Evolutionary conservation across 306 rosid genomes (phyloP).

Genomic region (Cucurbita ficifolia): DNA sequence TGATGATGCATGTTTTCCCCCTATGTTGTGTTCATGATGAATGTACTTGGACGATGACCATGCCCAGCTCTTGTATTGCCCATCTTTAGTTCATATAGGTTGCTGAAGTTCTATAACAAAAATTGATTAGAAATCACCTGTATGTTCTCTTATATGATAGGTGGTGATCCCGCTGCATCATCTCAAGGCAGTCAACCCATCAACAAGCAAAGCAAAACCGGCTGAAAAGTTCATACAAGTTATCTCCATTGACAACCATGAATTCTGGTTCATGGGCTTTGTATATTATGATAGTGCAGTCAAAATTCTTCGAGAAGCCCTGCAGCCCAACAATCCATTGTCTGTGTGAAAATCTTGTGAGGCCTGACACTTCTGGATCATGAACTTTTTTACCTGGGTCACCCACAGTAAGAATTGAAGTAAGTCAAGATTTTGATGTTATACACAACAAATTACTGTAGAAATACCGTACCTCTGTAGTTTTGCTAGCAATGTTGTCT

Average conservation of each 20-base stretch:
- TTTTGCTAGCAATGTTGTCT: neutral
- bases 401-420: neutral
- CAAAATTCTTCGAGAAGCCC: conserved; percentile 38
- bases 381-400: neutral
- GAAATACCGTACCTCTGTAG: neutral
- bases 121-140: neutral
- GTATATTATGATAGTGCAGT: conserved; percentile 55
- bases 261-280: conserved; percentile 98
- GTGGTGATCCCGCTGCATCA: conserved; percentile 70
- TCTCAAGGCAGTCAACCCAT: conserved; percentile 71
- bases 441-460: neutral
- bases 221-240: conserved; percentile 74
- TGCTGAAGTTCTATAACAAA: too few relatives aligned
- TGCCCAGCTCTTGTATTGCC: neutral
- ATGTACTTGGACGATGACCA: neutral
- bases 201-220: conserved; percentile 49
- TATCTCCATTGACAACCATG: conserved; percentile 60
- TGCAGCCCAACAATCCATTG: conserved; percentile 3
- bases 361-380: neutral
- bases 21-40: neutral
- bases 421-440: neutral
- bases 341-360: neutral
- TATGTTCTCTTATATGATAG: conserved; percentile 20
- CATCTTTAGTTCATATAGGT: too few relatives aligned
- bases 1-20: neutral